These are phyloP conservation scores for Gentiana dahurica DNA, from an alignment of 257 asterid species.

Conservation along the genomic window DNA sequence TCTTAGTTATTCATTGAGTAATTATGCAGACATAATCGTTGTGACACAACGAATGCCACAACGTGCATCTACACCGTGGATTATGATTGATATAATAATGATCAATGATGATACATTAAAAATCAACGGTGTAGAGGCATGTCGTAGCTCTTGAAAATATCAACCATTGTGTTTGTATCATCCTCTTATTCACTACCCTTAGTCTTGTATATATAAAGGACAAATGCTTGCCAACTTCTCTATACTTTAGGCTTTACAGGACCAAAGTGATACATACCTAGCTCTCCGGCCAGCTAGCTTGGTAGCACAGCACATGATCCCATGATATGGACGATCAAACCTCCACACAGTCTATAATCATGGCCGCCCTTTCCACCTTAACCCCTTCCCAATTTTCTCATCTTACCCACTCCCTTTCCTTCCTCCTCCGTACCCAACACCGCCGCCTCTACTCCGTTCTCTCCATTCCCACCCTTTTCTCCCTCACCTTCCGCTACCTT, in stretches of 20 bases:
- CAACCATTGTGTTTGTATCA: too few relatives aligned
- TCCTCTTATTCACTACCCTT: background rate
- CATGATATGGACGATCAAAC: constrained; percentile 26
- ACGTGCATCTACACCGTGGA: too few relatives aligned
- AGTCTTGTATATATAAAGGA: background rate
- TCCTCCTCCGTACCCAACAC: constrained; percentile 51
- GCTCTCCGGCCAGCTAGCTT: too few relatives aligned
- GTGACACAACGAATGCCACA: too few relatives aligned
- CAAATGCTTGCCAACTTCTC: constrained; percentile 6
- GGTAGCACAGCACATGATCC: constrained; percentile 19
- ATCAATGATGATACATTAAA: too few relatives aligned
- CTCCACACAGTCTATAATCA: constrained; percentile 42
- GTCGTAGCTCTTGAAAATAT: too few relatives aligned
- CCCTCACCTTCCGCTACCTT: constrained; percentile 75
- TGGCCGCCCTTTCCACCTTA: constrained; percentile 57
- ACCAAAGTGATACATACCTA: background rate
- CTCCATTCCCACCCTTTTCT: constrained; percentile 56
- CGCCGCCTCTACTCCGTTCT: constrained; percentile 58
- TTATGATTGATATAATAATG: too few relatives aligned
- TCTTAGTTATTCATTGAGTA: too few relatives aligned
- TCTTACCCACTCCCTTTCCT: constrained; percentile 52
- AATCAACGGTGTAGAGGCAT: too few relatives aligned
- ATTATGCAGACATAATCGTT: too few relatives aligned
- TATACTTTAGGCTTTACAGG: background rate
- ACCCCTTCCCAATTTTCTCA: constrained; percentile 44